phyloP scores from a whole-genome alignment of 192 early-diverging fungal genomes.

The Coemansia sp. region DNA sequence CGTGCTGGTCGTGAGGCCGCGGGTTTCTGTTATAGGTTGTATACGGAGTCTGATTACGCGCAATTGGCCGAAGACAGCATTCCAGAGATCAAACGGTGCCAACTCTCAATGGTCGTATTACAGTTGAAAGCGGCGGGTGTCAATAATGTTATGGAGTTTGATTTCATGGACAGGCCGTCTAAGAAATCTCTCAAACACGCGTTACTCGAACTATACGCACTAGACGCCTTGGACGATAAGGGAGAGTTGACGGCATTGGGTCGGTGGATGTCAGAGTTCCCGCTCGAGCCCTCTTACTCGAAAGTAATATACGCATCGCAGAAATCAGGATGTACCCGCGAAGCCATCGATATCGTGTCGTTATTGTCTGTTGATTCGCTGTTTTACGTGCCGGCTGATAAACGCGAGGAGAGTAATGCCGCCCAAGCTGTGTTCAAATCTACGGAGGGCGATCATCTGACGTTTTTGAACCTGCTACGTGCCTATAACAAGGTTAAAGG shows the following conservation, averaged over 20 bases:
- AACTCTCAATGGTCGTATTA: conserved; percentile 82
- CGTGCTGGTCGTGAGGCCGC: conserved; percentile 96
- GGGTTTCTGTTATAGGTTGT: conserved; percentile 90
- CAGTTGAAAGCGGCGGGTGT: conserved; percentile 92
- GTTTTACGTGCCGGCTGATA: conserved; percentile 86
- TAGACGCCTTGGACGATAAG: conserved; percentile 83
- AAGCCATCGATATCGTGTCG: conserved; percentile 88
- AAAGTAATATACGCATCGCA: conserved; percentile 89
- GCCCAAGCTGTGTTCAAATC: conserved; percentile 81
- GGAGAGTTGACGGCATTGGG: conserved; percentile 80
- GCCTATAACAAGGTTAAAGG: conserved; percentile 79
- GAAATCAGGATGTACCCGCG: conserved; percentile 73
- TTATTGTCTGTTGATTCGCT: conserved; percentile 91
- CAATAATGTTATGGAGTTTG: conserved; percentile 85
- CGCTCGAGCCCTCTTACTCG: conserved; percentile 86
- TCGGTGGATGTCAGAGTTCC: conserved; percentile 86
- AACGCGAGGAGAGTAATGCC: conserved; percentile 81
- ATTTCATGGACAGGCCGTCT: conserved; percentile 93
- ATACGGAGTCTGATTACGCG: conserved; percentile 81
- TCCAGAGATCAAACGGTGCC: conserved; percentile 95
- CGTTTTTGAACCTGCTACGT: conserved; percentile 81
- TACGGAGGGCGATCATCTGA: conserved; percentile 92
- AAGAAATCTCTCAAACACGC: conserved; percentile 76
- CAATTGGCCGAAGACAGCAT: conserved; percentile 76
- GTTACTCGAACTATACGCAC: conserved; percentile 84